A percentile compares a stretch with the other conserved stretches of the same genome.
Conservation (phyloP, 2,329 filamentous ascomycete species). For the Coniosporium tulheliwenetii region DNA sequence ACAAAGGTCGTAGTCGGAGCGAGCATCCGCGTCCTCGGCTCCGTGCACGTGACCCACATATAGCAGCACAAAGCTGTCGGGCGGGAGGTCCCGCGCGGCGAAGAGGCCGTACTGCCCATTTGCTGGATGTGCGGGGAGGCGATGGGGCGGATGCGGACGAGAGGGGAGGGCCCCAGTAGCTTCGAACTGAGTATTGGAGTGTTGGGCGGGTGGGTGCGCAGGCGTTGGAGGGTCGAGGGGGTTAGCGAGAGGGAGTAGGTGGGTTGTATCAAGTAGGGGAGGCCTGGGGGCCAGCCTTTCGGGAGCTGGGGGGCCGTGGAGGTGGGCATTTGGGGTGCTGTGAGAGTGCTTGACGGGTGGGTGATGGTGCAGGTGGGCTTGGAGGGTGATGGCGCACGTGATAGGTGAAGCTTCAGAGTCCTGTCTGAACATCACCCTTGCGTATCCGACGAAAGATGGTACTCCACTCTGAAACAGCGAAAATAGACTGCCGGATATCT, state of each 20-base stretch:
- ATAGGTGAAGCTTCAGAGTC: too few relatives aligned
- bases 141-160: slow-evolving; percentile 27
- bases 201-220: slow-evolving; percentile 9
- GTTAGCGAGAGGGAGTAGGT: slow-evolving; percentile 13
- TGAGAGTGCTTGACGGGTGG: too few relatives aligned
- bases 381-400: too few relatives aligned
- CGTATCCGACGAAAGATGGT: too few relatives aligned
- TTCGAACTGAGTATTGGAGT: slow-evolving; percentile 3
- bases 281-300: slow-evolving; percentile 14
- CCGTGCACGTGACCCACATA: slow-evolving; percentile 34
- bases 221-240: slow-evolving; percentile 12
- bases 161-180: slow-evolving; percentile 13
- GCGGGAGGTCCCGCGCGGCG: slow-evolving; percentile 25
- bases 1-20: slow-evolving; percentile 34
- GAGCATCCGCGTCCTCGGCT: slow-evolving; percentile 25
- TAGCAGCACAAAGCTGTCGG: slow-evolving; percentile 30
- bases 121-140: slow-evolving; percentile 28
- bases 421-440: too few relatives aligned
- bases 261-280: slow-evolving; percentile 15
- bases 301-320: slow-evolving; percentile 2
- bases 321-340: too few relatives aligned
- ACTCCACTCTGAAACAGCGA: too few relatives aligned
- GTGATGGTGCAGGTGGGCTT: too few relatives aligned
- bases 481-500: too few relatives aligned
- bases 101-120: slow-evolving; percentile 31